Conservation (phyloP, 73 alveolate species). For the Paramecium tetraurelia region DNA sequence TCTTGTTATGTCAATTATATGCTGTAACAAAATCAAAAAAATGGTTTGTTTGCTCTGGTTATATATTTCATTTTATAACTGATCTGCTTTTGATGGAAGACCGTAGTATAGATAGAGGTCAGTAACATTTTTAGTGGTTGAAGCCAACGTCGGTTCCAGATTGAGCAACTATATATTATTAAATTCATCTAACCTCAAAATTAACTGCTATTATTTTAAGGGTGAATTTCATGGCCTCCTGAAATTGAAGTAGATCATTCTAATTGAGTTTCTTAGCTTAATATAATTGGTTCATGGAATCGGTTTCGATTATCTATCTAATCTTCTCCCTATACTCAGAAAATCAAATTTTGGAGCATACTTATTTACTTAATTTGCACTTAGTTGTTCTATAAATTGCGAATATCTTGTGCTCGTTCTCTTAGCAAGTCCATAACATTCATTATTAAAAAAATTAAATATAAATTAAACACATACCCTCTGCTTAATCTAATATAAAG, state of each 20-base stretch:
- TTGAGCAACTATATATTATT: not conserved
- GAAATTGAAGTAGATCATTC: not conserved
- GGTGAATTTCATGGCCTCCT: not conserved
- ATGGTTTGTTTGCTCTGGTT: not conserved
- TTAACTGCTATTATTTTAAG: not conserved
- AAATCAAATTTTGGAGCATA: not conserved
- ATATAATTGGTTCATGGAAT: constrained; percentile 5
- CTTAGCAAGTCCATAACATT: constrained; percentile 25
- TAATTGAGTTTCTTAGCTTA: not conserved
- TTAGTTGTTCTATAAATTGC: not conserved
- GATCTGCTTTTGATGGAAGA: not conserved
- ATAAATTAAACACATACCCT: not conserved
- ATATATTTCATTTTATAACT: not conserved
- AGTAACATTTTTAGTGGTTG: not conserved
- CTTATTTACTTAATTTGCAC: not conserved
- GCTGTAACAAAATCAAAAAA: not conserved
- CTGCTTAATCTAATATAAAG: not conserved
- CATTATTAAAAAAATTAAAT: not conserved
- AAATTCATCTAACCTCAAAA: not conserved
- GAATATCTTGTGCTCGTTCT: constrained; percentile 23
- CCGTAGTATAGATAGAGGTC: constrained; percentile 4
- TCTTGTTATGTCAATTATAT: not conserved
- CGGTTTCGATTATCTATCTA: not conserved
- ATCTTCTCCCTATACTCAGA: constrained; percentile 38
- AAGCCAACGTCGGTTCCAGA: not conserved